Evolutionary conservation across 306 rosid species (phyloP).

Genomic region (Abrus pulchellus): DNA sequence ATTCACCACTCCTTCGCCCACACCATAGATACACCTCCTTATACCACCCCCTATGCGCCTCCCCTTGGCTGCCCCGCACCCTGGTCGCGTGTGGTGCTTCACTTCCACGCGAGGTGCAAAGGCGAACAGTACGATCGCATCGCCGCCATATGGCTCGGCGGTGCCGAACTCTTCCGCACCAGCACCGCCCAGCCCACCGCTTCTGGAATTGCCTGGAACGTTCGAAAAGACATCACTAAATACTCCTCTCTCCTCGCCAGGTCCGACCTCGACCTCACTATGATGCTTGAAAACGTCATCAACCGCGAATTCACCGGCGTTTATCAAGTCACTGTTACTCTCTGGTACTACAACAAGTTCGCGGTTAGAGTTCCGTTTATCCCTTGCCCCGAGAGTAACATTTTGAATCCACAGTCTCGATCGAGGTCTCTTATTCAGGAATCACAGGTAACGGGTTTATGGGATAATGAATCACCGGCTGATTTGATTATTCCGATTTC

Average conservation of each 20-base stretch:
- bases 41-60: slow-evolving; percentile 66
- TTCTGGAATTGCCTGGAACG: slow-evolving; percentile 71
- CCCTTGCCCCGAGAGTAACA: background rate
- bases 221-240: slow-evolving; percentile 76
- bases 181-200: slow-evolving; percentile 80
- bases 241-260: slow-evolving; percentile 67
- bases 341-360: slow-evolving; percentile 51
- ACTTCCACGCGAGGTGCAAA: slow-evolving; percentile 60
- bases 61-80: slow-evolving; percentile 64
- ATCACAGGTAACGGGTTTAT: background rate
- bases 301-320: slow-evolving; percentile 69
- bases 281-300: slow-evolving; percentile 83
- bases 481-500: slow-evolving; percentile 83
- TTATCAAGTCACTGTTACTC: slow-evolving; percentile 65
- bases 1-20: slow-evolving; percentile 73
- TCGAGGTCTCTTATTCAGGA: slow-evolving; percentile 42
- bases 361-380: slow-evolving; percentile 42
- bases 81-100: slow-evolving; percentile 69
- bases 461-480: slow-evolving; percentile 57
- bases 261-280: slow-evolving; percentile 58
- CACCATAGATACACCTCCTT: slow-evolving; percentile 76
- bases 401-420: background rate
- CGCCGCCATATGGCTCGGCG: slow-evolving; percentile 81
- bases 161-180: slow-evolving; percentile 80
- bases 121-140: slow-evolving; percentile 90